phyloP scores from a whole-genome alignment of 208 protist genomes.

The Leishmania lainsoni region DNA sequence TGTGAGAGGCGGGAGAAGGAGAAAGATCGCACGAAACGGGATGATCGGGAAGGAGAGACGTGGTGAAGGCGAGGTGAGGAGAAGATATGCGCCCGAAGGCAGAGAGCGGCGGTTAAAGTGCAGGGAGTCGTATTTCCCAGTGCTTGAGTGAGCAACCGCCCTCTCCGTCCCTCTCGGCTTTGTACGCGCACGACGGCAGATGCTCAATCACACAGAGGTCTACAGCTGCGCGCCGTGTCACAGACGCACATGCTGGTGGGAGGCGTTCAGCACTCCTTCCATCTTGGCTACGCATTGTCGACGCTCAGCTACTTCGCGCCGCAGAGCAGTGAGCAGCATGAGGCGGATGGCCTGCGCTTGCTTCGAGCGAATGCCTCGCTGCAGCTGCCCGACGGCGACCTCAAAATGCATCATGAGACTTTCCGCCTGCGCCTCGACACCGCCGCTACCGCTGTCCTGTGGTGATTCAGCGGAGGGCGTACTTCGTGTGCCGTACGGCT shows the following conservation, averaged over 20 bases:
- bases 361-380: slow-evolving; percentile 75
- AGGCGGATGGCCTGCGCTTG: slow-evolving; percentile 56
- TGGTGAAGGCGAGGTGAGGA: background rate
- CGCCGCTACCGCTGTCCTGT: background rate
- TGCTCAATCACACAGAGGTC: background rate
- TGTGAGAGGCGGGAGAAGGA: background rate
- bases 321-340: slow-evolving; percentile 49
- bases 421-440: slow-evolving; percentile 4
- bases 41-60: background rate
- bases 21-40: background rate
- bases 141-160: background rate
- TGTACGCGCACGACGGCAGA: background rate
- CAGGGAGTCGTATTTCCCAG: background rate
- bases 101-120: background rate
- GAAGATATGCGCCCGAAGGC: too few relatives aligned
- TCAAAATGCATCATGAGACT: slow-evolving; percentile 15
- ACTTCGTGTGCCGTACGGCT: background rate
- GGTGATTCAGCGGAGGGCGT: background rate
- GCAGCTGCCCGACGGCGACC: slow-evolving; percentile 36
- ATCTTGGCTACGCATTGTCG: slow-evolving; percentile 48
- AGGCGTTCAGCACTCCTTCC: slow-evolving; percentile 44
- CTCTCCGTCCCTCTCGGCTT: background rate
- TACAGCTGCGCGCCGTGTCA: background rate
- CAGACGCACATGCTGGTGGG: slow-evolving; percentile 27
- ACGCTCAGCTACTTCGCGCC: slow-evolving; percentile 47